A percentile compares a stretch with the other conserved stretches of the same genome.
Evolutionary conservation across 2,329 filamentous ascomycete genomes (phyloP).

Genomic region (Clonostachys byssicola): DNA sequence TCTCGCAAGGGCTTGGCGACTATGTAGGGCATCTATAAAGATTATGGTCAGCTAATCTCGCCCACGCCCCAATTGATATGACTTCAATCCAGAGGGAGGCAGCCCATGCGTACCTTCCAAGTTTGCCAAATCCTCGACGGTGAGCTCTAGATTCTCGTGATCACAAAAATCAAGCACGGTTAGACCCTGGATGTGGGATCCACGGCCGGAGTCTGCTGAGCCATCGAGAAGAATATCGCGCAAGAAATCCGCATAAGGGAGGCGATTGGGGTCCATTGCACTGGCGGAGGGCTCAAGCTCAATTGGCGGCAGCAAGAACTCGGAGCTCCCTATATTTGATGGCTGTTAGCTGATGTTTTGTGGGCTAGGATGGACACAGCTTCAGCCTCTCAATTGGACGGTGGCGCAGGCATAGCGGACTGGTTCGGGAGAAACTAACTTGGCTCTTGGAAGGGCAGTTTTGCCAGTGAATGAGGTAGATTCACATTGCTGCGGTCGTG

Average conservation of each 20-base stretch:
- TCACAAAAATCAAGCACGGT: conserved; percentile 45
- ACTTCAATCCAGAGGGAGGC: background rate
- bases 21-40: too few relatives aligned
- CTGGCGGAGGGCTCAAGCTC: conserved; percentile 9
- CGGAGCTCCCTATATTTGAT: background rate
- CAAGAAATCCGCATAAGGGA: conserved; percentile 46
- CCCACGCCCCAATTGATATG: too few relatives aligned
- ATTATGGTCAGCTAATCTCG: too few relatives aligned
- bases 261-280: conserved; percentile 21
- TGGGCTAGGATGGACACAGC: conserved; percentile 13
- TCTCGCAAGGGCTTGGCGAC: too few relatives aligned
- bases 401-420: background rate
- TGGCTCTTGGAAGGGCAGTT: background rate
- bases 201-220: conserved; percentile 25
- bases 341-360: conserved; percentile 1
- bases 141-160: conserved; percentile 43
- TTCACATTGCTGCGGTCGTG: too few relatives aligned
- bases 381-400: conserved; percentile 13
- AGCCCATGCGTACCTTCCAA: conserved; percentile 21
- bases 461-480: background rate
- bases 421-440: background rate
- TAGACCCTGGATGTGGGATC: conserved; percentile 24
- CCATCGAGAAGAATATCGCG: conserved; percentile 46
- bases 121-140: conserved; percentile 45
- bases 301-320: background rate